Evolutionary conservation across 352 stramenopile genomes (phyloP).

Genomic region (Stephanocyclus meneghinianus): DNA sequence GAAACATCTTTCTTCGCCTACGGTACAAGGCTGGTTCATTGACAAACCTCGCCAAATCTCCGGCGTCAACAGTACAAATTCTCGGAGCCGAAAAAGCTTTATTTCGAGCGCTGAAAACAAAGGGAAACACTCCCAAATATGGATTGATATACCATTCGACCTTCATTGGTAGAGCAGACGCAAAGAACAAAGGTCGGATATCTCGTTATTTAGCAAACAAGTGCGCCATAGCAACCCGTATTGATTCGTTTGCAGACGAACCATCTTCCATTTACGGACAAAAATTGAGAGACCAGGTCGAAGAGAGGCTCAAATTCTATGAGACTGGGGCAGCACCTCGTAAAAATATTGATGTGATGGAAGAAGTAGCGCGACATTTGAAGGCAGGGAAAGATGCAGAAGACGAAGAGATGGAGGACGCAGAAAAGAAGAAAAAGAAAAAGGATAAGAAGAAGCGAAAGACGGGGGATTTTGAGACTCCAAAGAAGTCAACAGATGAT

Average conservation of each 20-base stretch:
- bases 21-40: constrained; percentile 86
- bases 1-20: constrained; percentile 18
- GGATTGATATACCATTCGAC: constrained; percentile 99
- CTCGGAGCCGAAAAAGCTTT: constrained; percentile 99
- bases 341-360: constrained; percentile 99
- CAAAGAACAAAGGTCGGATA: constrained; percentile 99
- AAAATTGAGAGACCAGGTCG: constrained; percentile 98
- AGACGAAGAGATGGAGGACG: constrained; percentile 65
- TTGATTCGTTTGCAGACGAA: constrained; percentile 97
- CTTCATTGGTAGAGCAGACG: constrained; percentile 98
- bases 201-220: constrained; percentile 99
- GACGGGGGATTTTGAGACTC: constrained; percentile 64
- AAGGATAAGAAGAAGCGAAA: constrained; percentile 78
- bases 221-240: constrained; percentile 98
- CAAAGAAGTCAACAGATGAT: constrained; percentile 42
- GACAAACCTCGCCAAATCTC: constrained; percentile 98
- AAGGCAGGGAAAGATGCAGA: constrained; percentile 80
- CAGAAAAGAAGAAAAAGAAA: constrained; percentile 85
- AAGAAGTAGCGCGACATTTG: constrained; percentile 90
- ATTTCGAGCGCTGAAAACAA: constrained; percentile 99
- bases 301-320: constrained; percentile 99
- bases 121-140: constrained; percentile 99
- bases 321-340: constrained; percentile 95
- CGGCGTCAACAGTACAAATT: constrained; percentile 99
- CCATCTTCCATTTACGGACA: constrained; percentile 90